Evolutionary conservation across 1,139 yeast species (phyloP), one percentile per base, ranked within the genome.

Genomic region (Hemisphaericaspora xylanilytica): DNA sequence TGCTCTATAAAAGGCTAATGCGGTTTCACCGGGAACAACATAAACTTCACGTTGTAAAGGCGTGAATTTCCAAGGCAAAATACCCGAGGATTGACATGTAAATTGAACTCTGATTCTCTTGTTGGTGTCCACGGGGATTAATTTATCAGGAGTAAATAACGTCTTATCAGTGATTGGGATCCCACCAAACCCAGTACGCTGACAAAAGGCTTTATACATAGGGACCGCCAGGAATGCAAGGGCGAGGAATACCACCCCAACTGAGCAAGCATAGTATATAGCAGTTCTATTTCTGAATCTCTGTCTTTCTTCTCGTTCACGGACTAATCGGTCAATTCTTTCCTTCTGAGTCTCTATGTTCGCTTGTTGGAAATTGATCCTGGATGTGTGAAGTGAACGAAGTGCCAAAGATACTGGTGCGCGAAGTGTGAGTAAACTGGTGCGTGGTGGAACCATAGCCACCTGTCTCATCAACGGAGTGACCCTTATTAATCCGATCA

Each of bases 21-120:
- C 98, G 1, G 98, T 92, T 61, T 94, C 99, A 16, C 99, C 99
- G 0, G 99, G 99, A 11, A 89, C 81, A 15, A 94, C 87, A 52
- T 81, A 80, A 5, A 94, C 98, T 60, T 90, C 96, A 49, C 94
- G 73, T 59, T 92, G 98, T 59, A 88, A 92, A 8, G 99, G 98
- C 15, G 83, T 80, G 63, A 94, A 92, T 50, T 80, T 85, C 99
- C 99, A 94, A 4, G 98, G 98, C 50, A 94, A 71, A 32, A 87
- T 76, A 12, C 92, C 87, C 1, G 96, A 86, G 1, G 94, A 88
- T 58, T 89, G 97, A 35, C 96, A 87, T 8, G 96, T 87, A 57
- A 94, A 94, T 14, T 85, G 79, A 10, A 94, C 78, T 44, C 87
- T 70, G 42, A 94, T 84, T 52, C 95, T 76, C 53, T 84, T 81